These are phyloP conservation scores for Patellifolia procumbens DNA, from an alignment of 179 eudicot species.

Conservation along the genomic window DNA sequence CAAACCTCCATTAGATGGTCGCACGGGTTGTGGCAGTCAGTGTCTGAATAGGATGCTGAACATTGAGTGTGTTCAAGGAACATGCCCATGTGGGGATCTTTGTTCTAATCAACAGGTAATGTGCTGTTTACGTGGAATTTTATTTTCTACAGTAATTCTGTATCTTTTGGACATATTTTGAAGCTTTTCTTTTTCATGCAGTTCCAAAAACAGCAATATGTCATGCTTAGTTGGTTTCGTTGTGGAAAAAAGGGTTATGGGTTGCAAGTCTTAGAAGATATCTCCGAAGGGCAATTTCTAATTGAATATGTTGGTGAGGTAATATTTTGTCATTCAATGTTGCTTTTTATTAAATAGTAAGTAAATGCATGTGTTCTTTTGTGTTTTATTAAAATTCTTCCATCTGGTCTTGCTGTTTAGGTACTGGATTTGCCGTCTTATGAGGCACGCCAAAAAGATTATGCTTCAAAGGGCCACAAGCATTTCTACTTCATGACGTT, in stretches of 20 bases:
- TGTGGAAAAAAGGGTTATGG: conserved; percentile 97
- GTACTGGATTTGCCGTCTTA: conserved; percentile 86
- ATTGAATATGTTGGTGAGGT: conserved; percentile 99
- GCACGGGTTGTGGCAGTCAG: conserved; percentile 81
- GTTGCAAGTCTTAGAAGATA: conserved; percentile 70
- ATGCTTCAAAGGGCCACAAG: conserved; percentile 81
- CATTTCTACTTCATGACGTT: conserved; percentile 99
- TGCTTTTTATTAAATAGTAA: conserved; percentile 21
- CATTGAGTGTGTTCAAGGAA: conserved; percentile 88
- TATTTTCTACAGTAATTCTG: conserved; percentile 1
- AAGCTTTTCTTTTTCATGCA: conserved; percentile 33
- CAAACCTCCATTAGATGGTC: conserved; percentile 72
- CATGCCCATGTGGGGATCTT: conserved; percentile 92
- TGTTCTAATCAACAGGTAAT: conserved; percentile 95
- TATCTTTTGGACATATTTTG: neutral
- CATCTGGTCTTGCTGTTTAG: conserved; percentile 24
- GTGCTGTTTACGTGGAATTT: conserved; percentile 14
- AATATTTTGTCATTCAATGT: conserved; percentile 16
- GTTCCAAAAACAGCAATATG: conserved; percentile 89
- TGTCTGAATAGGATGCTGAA: conserved; percentile 97
- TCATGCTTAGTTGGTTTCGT: conserved; percentile 65
- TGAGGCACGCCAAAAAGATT: conserved; percentile 82
- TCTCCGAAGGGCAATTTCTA: conserved; percentile 73
- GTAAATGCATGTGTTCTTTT: neutral
- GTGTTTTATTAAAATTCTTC: neutral